These are phyloP conservation scores for Vaccinium corymbosum DNA, from an alignment of 148 eudicot genomes.

Conservation along the genomic window DNA sequence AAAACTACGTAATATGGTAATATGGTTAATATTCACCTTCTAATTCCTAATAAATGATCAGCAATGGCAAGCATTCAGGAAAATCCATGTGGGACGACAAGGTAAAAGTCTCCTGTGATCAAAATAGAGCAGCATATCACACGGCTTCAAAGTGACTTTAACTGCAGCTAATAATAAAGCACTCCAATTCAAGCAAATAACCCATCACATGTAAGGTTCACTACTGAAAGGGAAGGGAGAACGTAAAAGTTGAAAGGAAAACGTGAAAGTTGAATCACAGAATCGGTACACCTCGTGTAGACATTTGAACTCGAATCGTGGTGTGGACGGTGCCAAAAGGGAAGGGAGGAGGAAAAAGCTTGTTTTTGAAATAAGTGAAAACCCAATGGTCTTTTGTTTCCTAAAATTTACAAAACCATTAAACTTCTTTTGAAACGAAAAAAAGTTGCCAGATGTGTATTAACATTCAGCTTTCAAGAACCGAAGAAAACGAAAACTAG, in stretches of 20 bases:
- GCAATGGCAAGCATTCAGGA: neutral
- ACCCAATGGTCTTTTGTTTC: neutral
- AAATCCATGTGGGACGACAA: neutral
- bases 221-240: neutral
- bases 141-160: conserved; percentile 10
- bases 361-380: neutral
- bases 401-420: neutral
- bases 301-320: neutral
- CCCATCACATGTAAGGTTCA: conserved; percentile 8
- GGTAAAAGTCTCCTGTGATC: neutral
- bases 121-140: neutral
- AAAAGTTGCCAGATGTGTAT: neutral
- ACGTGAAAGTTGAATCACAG: neutral
- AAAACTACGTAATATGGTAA: neutral
- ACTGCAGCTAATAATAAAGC: neutral
- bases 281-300: neutral
- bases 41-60: neutral
- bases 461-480: neutral
- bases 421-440: neutral
- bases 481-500: neutral
- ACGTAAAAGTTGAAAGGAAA: neutral
- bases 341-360: neutral
- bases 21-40: neutral
- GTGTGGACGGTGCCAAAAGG: neutral
- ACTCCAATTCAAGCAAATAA: neutral